These are phyloP conservation scores for Aspergillus ochraceus DNA, from an alignment of 2,329 filamentous ascomycete species.

Conservation along the genomic window DNA sequence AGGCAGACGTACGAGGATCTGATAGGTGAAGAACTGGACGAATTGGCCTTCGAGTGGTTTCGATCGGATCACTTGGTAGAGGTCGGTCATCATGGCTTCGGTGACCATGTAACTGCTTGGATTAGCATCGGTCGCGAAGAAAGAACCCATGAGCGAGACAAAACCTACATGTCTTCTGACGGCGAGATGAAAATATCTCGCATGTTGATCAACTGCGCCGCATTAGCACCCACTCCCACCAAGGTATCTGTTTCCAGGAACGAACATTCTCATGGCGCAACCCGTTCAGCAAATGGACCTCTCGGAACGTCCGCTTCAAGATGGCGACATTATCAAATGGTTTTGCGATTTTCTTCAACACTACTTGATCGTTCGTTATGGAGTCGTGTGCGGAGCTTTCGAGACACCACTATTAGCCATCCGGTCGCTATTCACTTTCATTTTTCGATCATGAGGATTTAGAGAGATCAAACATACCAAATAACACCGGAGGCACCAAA, in stretches of 20 bases:
- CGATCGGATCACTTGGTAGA: constrained; percentile 91
- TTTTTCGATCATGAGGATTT: neutral
- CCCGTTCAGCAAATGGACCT: constrained; percentile 95
- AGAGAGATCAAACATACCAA: neutral
- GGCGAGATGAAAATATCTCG: constrained; percentile 1
- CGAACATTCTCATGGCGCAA: constrained; percentile 89
- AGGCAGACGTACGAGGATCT: neutral
- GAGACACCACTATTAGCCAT: neutral
- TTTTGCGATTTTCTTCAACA: constrained; percentile 99
- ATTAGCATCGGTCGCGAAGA: neutral
- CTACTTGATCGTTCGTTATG: constrained; percentile 55
- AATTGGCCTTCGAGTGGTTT: constrained; percentile 41
- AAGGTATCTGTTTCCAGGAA: too few relatives aligned
- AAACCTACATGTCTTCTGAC: neutral
- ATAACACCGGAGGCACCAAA: neutral
- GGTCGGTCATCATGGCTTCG: constrained; percentile 90
- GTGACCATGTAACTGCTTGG: constrained; percentile 84
- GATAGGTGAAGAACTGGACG: neutral
- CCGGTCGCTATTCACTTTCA: neutral
- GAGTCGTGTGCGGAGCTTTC: neutral
- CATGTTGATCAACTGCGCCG: neutral
- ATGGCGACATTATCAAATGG: constrained; percentile 96
- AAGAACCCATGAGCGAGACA: neutral
- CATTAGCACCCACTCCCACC: neutral
- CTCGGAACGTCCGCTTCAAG: constrained; percentile 93